Percentiles rank a stretch among this genome's conserved stretches.
phyloP scores from a whole-genome alignment of 2,329 filamentous ascomycete species.

The Grosmannia huntii region DNA sequence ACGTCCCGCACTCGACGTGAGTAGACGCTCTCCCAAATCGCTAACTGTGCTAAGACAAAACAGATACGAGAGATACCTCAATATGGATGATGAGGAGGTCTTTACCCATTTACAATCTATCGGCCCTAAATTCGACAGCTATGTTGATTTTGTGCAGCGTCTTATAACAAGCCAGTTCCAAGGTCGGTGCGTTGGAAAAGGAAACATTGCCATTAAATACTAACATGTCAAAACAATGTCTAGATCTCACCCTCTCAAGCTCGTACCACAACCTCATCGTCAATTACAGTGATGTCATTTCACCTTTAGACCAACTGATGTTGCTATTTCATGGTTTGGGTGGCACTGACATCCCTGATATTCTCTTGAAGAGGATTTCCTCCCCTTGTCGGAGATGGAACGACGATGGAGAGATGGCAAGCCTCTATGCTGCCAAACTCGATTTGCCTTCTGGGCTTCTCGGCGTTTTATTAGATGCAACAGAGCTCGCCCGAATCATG shows the following conservation, averaged over 20 bases:
- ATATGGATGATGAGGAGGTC: background rate
- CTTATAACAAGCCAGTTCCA: background rate
- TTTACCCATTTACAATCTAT: background rate
- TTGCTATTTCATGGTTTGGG: background rate
- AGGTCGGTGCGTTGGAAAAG: background rate
- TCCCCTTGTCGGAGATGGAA: background rate
- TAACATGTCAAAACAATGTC: background rate
- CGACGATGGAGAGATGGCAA: background rate
- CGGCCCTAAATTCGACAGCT: background rate
- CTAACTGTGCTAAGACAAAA: background rate
- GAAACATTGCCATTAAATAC: background rate
- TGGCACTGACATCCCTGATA: background rate
- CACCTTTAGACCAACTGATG: background rate
- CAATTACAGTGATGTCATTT: background rate
- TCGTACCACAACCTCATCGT: background rate
- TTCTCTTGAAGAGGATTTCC: background rate
- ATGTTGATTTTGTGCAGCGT: background rate
- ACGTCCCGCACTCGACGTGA: slow-evolving; percentile 1
- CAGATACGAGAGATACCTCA: slow-evolving; percentile 4
- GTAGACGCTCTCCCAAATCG: background rate
- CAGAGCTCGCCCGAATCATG: background rate
- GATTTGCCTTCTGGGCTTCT: background rate
- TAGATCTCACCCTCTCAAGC: background rate
- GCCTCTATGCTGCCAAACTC: background rate
- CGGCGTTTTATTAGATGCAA: background rate